A percentile compares a stretch with the other conserved stretches of the same genome.
These are phyloP conservation scores for Rhamnella rubrinervis DNA, from an alignment of 331 rosid genomes.

Conservation along the genomic window DNA sequence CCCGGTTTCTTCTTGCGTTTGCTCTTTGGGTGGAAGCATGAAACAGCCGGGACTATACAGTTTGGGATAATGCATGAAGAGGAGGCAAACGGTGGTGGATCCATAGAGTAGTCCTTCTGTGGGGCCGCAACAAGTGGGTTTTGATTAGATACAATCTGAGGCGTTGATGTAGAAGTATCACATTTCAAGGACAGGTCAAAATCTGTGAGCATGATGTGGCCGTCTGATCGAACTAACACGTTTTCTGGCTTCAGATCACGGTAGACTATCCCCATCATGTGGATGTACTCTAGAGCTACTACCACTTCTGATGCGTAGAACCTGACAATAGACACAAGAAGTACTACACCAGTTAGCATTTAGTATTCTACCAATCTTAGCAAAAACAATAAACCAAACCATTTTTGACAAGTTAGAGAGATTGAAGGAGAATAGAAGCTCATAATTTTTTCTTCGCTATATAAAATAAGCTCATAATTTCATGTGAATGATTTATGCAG, in stretches of 20 bases:
- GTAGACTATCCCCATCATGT: constrained; percentile 39
- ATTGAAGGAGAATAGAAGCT: no score
- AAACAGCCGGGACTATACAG: constrained; percentile 31
- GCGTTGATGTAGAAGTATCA: constrained; percentile 18
- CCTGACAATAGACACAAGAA: constrained; percentile 1
- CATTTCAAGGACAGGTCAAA: constrained; percentile 36
- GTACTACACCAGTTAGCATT: neutral
- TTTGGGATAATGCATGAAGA: constrained; percentile 36
- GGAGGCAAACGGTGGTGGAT: constrained; percentile 16
- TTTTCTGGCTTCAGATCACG: constrained; percentile 44
- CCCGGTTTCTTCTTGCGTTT: constrained; percentile 17
- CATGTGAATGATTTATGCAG: no score
- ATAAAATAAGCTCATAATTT: no score
- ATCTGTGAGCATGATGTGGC: constrained; percentile 43
- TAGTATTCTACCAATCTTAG: no score
- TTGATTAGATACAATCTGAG: constrained; percentile 19
- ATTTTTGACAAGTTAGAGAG: no score
- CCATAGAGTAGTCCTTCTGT: neutral
- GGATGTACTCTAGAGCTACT: constrained; percentile 37
- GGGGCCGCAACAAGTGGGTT: neutral
- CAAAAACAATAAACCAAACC: no score
- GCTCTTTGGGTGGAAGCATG: constrained; percentile 19
- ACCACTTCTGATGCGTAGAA: constrained; percentile 38
- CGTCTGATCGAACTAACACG: constrained; percentile 32
- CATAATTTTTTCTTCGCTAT: no score